A percentile compares a stretch with the other conserved stretches of the same genome.
Evolutionary conservation across 2,329 filamentous ascomycete species (phyloP).

Genomic region (Aureobasidium lini): DNA sequence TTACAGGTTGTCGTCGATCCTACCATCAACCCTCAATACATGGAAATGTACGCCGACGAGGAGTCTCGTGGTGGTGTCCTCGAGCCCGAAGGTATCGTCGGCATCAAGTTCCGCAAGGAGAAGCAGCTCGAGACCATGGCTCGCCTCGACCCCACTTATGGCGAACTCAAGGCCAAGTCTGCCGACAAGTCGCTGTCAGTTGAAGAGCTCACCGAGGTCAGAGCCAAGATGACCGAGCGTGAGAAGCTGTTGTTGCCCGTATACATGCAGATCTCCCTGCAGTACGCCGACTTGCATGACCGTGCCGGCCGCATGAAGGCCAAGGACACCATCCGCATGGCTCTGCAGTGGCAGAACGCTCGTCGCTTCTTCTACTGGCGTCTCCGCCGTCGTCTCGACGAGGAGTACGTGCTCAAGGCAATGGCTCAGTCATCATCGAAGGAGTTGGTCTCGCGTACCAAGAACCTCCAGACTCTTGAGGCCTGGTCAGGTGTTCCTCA

Average conservation of each 20-base stretch:
- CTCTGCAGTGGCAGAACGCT: constrained; percentile 78
- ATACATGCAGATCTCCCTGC: constrained; percentile 89
- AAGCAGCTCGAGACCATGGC: constrained; percentile 98
- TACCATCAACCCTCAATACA: constrained; percentile 90
- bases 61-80: constrained; percentile 94
- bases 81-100: constrained; percentile 95
- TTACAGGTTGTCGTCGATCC: constrained; percentile 83
- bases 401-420: constrained; percentile 93
- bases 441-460: constrained; percentile 33
- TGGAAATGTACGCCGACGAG: constrained; percentile 99
- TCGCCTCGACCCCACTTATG: constrained; percentile 79
- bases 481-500: constrained; percentile 74
- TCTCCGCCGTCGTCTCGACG: constrained; percentile 88
- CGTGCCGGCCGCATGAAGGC: constrained; percentile 96
- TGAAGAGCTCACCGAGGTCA: constrained; percentile 71
- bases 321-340: constrained; percentile 84
- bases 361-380: constrained; percentile 99
- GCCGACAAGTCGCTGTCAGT: constrained; percentile 58
- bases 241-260: constrained; percentile 87
- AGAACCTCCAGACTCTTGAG: constrained; percentile 65
- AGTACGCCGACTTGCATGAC: constrained; percentile 96
- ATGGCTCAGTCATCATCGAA: constrained; percentile 48
- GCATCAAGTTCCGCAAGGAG: constrained; percentile 97
- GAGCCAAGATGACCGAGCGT: constrained; percentile 73
- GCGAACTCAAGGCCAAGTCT: constrained; percentile 72